Percentiles rank a stretch among this genome's conserved stretches.
These are phyloP conservation scores for Pezicula neosporulosa DNA, from an alignment of 2,329 filamentous ascomycete species.

Conservation along the genomic window DNA sequence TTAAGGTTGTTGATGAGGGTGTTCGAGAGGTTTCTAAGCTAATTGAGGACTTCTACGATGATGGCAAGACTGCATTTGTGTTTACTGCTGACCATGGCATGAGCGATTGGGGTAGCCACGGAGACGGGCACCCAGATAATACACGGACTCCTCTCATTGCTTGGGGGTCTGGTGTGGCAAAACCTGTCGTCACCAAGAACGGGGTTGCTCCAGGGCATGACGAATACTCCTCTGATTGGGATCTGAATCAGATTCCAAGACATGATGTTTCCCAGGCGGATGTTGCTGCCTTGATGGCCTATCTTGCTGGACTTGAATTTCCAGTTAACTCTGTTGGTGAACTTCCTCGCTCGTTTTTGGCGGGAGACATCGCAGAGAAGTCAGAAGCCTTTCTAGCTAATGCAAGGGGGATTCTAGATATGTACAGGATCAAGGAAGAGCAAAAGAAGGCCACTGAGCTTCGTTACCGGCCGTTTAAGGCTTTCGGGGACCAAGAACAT, in stretches of 20 bases:
- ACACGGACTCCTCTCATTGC: constrained; percentile 88
- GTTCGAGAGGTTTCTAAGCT: constrained; percentile 79
- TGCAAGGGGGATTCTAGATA: constrained; percentile 83
- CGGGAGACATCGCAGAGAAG: constrained; percentile 70
- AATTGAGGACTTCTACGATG: constrained; percentile 80
- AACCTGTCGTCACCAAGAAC: constrained; percentile 57
- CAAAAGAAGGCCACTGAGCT: constrained; percentile 74
- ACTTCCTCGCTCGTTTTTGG: constrained; percentile 78
- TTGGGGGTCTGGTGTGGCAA: constrained; percentile 89
- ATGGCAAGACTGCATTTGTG: constrained; percentile 85
- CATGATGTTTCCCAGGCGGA: constrained; percentile 95
- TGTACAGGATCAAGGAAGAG: constrained; percentile 92
- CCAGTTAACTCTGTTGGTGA: constrained; percentile 96
- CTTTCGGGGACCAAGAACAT: constrained; percentile 60
- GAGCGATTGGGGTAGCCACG: constrained; percentile 99
- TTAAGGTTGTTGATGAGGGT: constrained; percentile 89
- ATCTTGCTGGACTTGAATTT: constrained; percentile 82
- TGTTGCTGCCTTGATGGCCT: constrained; percentile 92
- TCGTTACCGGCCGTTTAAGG: constrained; percentile 71
- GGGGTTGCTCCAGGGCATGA: constrained; percentile 76
- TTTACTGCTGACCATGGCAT: constrained; percentile 99
- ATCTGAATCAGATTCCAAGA: constrained; percentile 72
- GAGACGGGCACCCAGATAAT: constrained; percentile 95
- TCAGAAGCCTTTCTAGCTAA: constrained; percentile 83
- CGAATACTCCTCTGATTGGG: constrained; percentile 88